Base-by-base conservation (phyloP, 2,329 filamentous ascomycete genomes). In the Trichophyton rubrum region DNA sequence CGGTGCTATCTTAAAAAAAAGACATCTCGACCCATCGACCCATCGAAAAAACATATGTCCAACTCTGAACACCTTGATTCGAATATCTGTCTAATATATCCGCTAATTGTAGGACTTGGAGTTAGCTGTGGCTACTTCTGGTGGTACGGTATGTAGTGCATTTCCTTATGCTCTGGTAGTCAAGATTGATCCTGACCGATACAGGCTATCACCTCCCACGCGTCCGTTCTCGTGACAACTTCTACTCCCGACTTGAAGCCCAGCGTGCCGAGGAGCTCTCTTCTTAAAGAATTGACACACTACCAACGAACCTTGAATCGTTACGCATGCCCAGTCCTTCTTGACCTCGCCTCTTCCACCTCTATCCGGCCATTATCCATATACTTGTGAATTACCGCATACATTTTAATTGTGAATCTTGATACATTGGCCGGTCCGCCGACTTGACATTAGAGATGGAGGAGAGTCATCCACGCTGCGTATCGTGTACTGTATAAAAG, bases 121-220 rank as follows among this genome's bases (percentile, higher is more conserved):
- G 78, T 80, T 66, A 77, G 82, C 66, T 78, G 78, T 72, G 84
- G 83, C 67, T 86, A 85, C 74, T 78, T 80, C 71, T 87, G 80
- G 78, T 86, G 84, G 84, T 86, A 86, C 77, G 83, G 78, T 79
- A 78, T 64, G 77, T 78, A 69, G 63, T 47, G 35, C 33, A 49
- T 20, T 61, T 40, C 47, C 45, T 49, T 7, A 38, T 17, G 30
- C 13, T 33, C 33, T 55, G 35, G 47, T 17, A 24, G 41, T 15
- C 41, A 17, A 43, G 22, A 35, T 43, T 38, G 33, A 33, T n/a
- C 9, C 0, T 3, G 15, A 30, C 27, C 6, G 6, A 22, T 40
- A 57, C 66, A 84, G 82, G 83, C 69, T 85, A 80, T 77, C 83
- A 86, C 77, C 79, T 86, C 60, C 83, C 82, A 69, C 77, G 81